Percentiles rank a stretch among this genome's conserved stretches.
Conservation (phyloP, 2,329 filamentous ascomycete species). For the Penicillium glabrum region DNA sequence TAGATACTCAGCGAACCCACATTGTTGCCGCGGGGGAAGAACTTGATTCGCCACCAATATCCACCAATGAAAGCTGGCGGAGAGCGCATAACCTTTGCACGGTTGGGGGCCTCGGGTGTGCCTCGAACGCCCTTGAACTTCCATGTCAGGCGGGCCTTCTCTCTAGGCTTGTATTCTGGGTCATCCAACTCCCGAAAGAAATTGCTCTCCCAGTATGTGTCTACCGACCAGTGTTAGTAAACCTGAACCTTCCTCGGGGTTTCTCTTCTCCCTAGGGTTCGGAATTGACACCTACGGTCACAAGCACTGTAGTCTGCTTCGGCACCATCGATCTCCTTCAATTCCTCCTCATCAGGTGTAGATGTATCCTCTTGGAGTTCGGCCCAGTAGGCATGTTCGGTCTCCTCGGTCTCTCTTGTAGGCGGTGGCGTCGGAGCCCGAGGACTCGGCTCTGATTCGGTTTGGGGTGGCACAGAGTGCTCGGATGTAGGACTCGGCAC, state of each 20-base stretch:
- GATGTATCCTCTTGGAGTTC: conserved; percentile 58
- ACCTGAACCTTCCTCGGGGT: neutral
- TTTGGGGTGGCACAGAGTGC: neutral
- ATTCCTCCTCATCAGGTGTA: conserved; percentile 56
- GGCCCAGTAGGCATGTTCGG: conserved; percentile 51
- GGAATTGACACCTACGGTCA: conserved; percentile 44
- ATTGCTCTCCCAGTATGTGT: conserved; percentile 59
- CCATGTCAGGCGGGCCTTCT: conserved; percentile 60
- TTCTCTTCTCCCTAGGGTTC: neutral
- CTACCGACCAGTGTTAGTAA: conserved; percentile 25
- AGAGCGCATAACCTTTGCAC: conserved; percentile 59
- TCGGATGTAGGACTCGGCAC: conserved; percentile 1
- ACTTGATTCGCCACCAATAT: conserved; percentile 66
- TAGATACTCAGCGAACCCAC: conserved; percentile 61
- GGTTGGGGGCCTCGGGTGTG: conserved; percentile 60
- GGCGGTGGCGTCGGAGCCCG: conserved; percentile 19
- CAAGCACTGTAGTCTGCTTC: conserved; percentile 54
- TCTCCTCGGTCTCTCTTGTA: conserved; percentile 12
- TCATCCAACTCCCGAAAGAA: conserved; percentile 59
- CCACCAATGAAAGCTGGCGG: conserved; percentile 57
- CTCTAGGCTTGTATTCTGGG: conserved; percentile 55
- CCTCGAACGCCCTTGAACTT: conserved; percentile 59
- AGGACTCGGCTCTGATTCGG: neutral
- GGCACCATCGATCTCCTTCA: conserved; percentile 56
- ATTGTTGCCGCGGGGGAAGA: conserved; percentile 62